Conservation (phyloP, 176 grass and related monocot genomes). For the Carex pumila region DNA sequence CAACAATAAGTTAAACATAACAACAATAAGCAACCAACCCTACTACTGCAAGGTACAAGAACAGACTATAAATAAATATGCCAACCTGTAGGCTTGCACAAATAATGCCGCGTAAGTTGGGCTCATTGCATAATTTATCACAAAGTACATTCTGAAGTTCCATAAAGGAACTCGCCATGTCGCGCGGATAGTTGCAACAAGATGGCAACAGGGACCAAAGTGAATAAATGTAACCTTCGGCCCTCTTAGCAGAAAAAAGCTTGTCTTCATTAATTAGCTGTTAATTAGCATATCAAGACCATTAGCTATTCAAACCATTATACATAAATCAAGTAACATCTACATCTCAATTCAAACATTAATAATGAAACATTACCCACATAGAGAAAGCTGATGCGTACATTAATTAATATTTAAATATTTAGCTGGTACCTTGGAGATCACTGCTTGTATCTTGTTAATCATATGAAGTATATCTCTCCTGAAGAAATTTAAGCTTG, state of each 20-base stretch:
- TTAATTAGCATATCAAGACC: slow-evolving; percentile 21
- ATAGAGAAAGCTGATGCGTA: neutral
- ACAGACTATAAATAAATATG: neutral
- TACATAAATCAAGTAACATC: neutral
- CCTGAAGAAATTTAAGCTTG: slow-evolving; percentile 75
- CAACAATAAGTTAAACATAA: too few species aligned
- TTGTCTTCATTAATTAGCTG: slow-evolving; percentile 68
- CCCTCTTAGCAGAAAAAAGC: slow-evolving; percentile 74
- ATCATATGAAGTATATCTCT: slow-evolving; percentile 50
- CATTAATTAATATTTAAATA: neutral
- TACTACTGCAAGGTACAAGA: neutral
- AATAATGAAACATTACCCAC: neutral
- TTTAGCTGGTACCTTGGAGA: slow-evolving; percentile 46
- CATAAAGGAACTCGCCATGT: slow-evolving; percentile 54
- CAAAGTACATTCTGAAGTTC: slow-evolving; percentile 57
- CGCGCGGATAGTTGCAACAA: slow-evolving; percentile 86
- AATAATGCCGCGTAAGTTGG: slow-evolving; percentile 61
- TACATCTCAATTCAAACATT: neutral
- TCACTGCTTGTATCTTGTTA: slow-evolving; percentile 55
- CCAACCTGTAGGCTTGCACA: slow-evolving; percentile 78
- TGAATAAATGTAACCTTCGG: slow-evolving; percentile 79
- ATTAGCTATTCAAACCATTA: slow-evolving; percentile 10
- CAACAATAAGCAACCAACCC: neutral
- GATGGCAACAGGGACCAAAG: slow-evolving; percentile 90
- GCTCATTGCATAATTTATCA: slow-evolving; percentile 58